Base-by-base conservation (phyloP, 495 filamentous ascomycete species). In the Lasiosphaeria ovina region DNA sequence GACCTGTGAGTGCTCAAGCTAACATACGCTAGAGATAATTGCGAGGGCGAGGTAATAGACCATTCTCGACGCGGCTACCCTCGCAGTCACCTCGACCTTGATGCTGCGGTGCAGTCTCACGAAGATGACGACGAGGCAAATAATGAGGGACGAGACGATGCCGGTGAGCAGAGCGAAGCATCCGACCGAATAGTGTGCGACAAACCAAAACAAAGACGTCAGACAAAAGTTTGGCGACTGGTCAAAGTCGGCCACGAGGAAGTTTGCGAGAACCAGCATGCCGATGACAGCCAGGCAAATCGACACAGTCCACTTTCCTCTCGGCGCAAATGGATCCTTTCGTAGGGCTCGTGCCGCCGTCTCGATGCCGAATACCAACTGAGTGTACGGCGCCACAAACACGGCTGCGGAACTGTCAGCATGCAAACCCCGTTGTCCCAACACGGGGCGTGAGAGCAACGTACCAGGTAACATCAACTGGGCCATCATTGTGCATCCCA, bases 131-230 rank as follows among this genome's bases (percentile, higher is more conserved):
- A 72, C 55, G 33, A 55, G 60, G 48, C 74, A 75, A 10, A 66
- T 54, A 2, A 72, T 36, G 35, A 81, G 58, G 34, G 72, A 59
- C 35, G 63, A 53, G 16, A 62, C 53, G 8, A 80, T 76, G 14
- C 61, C 64, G 24, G 72, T 62, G 9, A 80, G 58, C 3, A 79
- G 51, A 4, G 61, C 70, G 48, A 79, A 79, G 51, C 74, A 77
- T 4, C 71, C 71, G 49, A 67, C 58, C 8, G 74, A 68, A 60
- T 76, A 81, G 58, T 73, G 74, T n/a, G 72, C 68, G 35, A 79
- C 72, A 53, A 80, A 80, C 77, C 76, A 81, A 62, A 81, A 81
- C 12, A 81, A 74, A 16, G 78, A 79, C 51, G 73, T 72, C 50
- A 78, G 69, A 62, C 78, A 81, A 44, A 77, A 67, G 47, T 73